phyloP scores from a whole-genome alignment of 169 alveolate species.

The Eimeria falciformis region DNA sequence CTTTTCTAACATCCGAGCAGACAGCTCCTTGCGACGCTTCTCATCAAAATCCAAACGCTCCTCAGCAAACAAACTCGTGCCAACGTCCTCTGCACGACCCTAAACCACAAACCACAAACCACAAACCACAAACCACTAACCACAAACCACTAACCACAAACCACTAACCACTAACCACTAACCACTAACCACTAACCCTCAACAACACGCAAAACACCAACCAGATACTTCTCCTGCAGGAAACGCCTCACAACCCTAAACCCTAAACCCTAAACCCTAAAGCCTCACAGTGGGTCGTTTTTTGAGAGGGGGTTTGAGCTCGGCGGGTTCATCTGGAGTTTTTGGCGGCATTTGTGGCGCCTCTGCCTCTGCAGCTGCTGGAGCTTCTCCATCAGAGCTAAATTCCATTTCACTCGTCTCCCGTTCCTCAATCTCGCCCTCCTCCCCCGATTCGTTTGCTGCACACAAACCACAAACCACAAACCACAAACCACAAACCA shows the following conservation, averaged over 20 bases:
- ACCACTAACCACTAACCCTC: too few relatives aligned
- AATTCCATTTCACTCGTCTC: neutral
- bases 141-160: too few relatives aligned
- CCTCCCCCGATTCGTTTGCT: neutral
- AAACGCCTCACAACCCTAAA: neutral
- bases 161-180: too few relatives aligned
- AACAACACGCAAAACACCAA: neutral
- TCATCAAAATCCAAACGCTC: neutral
- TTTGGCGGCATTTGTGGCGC: neutral
- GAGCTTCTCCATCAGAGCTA: neutral
- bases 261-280: neutral
- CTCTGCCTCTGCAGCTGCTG: neutral
- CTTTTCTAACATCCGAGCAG: conserved; percentile 4
- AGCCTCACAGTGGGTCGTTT: neutral
- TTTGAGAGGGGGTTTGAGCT: neutral
- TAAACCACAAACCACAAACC: too few relatives aligned
- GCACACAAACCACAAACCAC: neutral
- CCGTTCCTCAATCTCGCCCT: neutral
- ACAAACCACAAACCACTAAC: too few relatives aligned
- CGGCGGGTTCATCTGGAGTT: neutral
- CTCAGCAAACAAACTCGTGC: neutral
- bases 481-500: neutral
- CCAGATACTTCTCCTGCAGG: neutral
- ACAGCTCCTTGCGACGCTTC: neutral
- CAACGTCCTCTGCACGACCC: neutral